These are phyloP conservation scores for Cadophora luteo-olivacea DNA, from an alignment of 2,329 filamentous ascomycete species.

Conservation along the genomic window DNA sequence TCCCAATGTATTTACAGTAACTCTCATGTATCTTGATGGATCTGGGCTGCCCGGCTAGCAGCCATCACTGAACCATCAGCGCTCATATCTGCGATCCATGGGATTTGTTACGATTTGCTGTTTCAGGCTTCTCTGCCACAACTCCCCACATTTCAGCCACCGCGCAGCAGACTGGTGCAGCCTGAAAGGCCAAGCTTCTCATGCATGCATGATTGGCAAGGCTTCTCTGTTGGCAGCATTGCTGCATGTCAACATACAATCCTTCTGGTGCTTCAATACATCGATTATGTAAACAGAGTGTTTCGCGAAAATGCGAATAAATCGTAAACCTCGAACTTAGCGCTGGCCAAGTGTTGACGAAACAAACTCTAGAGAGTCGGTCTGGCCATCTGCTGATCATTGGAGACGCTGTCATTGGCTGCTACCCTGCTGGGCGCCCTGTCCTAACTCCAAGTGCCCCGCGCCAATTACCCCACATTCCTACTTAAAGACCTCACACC, in stretches of 20 bases:
- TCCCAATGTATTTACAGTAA: not conserved
- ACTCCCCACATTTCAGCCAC: not conserved
- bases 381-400: not conserved
- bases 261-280: not conserved
- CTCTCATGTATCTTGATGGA: not conserved
- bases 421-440: not conserved
- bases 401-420: not conserved
- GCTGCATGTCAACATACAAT: not conserved
- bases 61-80: not conserved
- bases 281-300: not conserved
- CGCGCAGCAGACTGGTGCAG: not conserved
- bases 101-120: not conserved
- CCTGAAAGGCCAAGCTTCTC: not conserved
- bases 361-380: not conserved
- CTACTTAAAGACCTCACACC: not conserved
- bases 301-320: not conserved
- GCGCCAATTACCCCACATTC: slow-evolving; percentile 3
- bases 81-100: not conserved
- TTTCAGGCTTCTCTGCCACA: not conserved
- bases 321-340: not conserved
- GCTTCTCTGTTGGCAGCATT: not conserved
- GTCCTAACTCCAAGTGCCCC: not conserved
- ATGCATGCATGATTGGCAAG: not conserved
- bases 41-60: not conserved
- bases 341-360: not conserved